These are phyloP conservation scores for Phialocephala subalpina DNA, from an alignment of 2,329 filamentous ascomycete genomes.

Conservation along the genomic window DNA sequence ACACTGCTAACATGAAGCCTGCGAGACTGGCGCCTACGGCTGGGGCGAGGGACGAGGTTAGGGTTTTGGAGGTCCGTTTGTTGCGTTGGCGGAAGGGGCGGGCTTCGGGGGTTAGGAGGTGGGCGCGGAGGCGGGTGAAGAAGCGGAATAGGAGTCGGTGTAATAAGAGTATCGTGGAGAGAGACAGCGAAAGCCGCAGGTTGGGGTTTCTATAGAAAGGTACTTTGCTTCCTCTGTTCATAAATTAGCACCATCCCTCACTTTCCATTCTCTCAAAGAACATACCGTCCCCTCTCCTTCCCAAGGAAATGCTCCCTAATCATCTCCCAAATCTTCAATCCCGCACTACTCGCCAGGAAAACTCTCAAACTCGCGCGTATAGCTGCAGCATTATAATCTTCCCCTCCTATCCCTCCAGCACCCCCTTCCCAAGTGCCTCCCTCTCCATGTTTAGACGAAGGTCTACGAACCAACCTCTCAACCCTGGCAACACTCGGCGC, in stretches of 20 bases:
- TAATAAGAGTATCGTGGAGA: slow-evolving; percentile 86
- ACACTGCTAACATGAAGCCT: slow-evolving; percentile 82
- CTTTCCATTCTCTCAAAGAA: slow-evolving; percentile 1
- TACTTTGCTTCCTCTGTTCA: slow-evolving; percentile 51
- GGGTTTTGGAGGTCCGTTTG: slow-evolving; percentile 73
- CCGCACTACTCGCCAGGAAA: slow-evolving; percentile 69
- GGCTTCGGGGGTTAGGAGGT: slow-evolving; percentile 82
- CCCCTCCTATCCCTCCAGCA: slow-evolving; percentile 37
- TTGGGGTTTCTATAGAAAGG: slow-evolving; percentile 71
- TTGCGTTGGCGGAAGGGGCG: slow-evolving; percentile 84
- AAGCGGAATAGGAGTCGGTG: slow-evolving; percentile 92
- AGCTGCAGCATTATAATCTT: slow-evolving; percentile 75
- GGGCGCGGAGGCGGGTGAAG: slow-evolving; percentile 79
- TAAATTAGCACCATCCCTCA: background rate
- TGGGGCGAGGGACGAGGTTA: slow-evolving; percentile 86
- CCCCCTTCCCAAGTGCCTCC: slow-evolving; percentile 22
- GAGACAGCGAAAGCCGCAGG: slow-evolving; percentile 79
- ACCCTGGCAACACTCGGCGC: slow-evolving; percentile 64
- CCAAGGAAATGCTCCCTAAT: slow-evolving; percentile 57
- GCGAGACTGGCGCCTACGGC: slow-evolving; percentile 91
- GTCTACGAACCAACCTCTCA: slow-evolving; percentile 48
- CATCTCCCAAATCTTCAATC: slow-evolving; percentile 68
- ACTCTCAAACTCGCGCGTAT: slow-evolving; percentile 76
- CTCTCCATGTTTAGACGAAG: too few relatives aligned
- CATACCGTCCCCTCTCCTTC: slow-evolving; percentile 41